Conservation (phyloP, 768 basidiomycete genomes). For the Kwoniella dejecticola region DNA sequence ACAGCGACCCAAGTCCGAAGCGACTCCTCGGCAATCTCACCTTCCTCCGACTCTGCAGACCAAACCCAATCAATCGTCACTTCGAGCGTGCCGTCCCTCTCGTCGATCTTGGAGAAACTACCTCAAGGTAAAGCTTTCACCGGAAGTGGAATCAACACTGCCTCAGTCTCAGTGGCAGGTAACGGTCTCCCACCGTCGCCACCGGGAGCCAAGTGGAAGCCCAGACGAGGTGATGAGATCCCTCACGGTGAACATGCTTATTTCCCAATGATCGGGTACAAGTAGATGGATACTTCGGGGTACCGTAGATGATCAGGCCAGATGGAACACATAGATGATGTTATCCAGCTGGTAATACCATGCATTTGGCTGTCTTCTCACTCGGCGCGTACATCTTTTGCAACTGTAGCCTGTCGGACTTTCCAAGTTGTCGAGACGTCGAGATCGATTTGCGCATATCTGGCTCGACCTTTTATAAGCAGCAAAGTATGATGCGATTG, state of each 20-base stretch:
- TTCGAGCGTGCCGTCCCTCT: conserved; percentile 58
- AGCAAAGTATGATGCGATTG: too few relatives aligned
- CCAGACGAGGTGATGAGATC: conserved; percentile 70
- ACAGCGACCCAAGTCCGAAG: conserved; percentile 59
- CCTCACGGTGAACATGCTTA: conserved; percentile 80
- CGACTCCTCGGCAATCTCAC: conserved; percentile 34
- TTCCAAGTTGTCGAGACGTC: too few relatives aligned
- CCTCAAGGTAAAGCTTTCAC: conserved; percentile 63
- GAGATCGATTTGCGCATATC: too few relatives aligned
- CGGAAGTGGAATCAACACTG: conserved; percentile 69
- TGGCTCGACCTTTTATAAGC: too few relatives aligned
- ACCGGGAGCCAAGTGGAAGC: conserved; percentile 74
- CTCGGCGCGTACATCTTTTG: too few relatives aligned
- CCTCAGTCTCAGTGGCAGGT: conserved; percentile 66
- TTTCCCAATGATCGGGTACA: conserved; percentile 61
- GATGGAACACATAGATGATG: too few relatives aligned
- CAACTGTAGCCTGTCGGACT: too few relatives aligned
- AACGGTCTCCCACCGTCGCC: conserved; percentile 76
- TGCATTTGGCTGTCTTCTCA: too few relatives aligned
- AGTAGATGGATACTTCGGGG: too few relatives aligned
- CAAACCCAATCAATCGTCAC: conserved; percentile 32
- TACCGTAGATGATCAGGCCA: too few relatives aligned
- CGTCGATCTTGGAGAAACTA: conserved; percentile 54
- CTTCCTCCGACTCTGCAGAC: conserved; percentile 17
- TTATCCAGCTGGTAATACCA: too few relatives aligned